Evolutionary conservation across 345 rosid species (phyloP).

Genomic region (Raphanus sativus): DNA sequence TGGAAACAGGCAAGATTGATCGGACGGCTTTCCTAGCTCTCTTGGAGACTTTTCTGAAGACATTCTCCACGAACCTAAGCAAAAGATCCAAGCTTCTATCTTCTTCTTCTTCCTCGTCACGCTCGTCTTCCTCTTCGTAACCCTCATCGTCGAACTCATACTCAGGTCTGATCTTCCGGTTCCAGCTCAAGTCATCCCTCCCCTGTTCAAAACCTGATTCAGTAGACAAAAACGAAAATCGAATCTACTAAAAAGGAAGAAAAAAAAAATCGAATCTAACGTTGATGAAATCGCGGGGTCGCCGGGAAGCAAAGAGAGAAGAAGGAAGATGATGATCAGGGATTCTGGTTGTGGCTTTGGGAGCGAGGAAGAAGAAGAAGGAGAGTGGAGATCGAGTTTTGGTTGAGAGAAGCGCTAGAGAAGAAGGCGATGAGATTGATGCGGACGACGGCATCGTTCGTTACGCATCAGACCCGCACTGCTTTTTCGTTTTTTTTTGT

Average conservation of each 20-base stretch:
- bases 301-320: slow-evolving; percentile 31
- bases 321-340: neutral
- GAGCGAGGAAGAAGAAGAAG: neutral
- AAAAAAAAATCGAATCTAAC: neutral
- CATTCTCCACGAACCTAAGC: slow-evolving; percentile 65
- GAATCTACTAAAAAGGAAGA: neutral
- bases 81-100: slow-evolving; percentile 87
- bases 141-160: slow-evolving; percentile 34
- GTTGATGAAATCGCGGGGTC: slow-evolving; percentile 40
- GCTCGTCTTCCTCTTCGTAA: slow-evolving; percentile 34
- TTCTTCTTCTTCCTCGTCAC: slow-evolving; percentile 60
- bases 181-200: slow-evolving; percentile 55
- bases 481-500: neutral
- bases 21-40: slow-evolving; percentile 79
- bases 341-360: slow-evolving; percentile 22
- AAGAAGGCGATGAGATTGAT: slow-evolving; percentile 37
- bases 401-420: slow-evolving; percentile 11
- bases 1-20: slow-evolving; percentile 67
- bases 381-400: slow-evolving; percentile 27
- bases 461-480: slow-evolving; percentile 14
- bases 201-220: slow-evolving; percentile 27
- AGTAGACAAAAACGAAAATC: too few relatives aligned
- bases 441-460: slow-evolving; percentile 30
- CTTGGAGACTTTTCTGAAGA: slow-evolving; percentile 67
- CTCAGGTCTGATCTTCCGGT: slow-evolving; percentile 59